phyloP scores from a whole-genome alignment of 2,329 filamentous ascomycete species.

The Fusarium heterosporum region DNA sequence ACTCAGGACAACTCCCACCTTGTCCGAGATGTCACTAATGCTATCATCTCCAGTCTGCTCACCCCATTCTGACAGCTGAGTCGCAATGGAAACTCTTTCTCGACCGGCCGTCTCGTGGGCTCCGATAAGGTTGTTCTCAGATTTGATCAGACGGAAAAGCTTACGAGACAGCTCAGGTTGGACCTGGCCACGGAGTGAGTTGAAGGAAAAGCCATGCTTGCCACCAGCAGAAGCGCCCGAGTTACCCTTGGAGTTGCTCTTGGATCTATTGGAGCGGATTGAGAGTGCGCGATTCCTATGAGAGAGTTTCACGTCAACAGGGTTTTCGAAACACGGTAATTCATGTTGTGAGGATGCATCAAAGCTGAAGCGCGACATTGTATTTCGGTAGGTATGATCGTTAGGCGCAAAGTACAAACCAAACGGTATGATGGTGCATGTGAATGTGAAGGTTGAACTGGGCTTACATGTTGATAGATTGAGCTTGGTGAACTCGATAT shows the following conservation, averaged over 20 bases:
- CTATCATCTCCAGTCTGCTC: conserved; percentile 89
- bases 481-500: conserved; percentile 4
- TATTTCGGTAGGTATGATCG: neutral
- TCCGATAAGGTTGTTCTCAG: conserved; percentile 87
- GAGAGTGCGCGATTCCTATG: conserved; percentile 79
- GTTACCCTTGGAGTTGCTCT: conserved; percentile 46
- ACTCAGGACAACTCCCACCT: conserved; percentile 90
- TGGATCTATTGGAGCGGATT: conserved; percentile 73
- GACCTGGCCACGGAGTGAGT: conserved; percentile 83
- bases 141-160: conserved; percentile 93
- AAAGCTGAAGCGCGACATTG: conserved; percentile 52
- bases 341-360: conserved; percentile 45
- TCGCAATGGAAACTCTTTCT: conserved; percentile 86
- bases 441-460: conserved; percentile 7
- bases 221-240: conserved; percentile 53
- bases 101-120: conserved; percentile 87
- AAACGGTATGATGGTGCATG: neutral
- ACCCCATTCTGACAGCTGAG: conserved; percentile 96
- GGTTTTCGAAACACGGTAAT: conserved; percentile 34
- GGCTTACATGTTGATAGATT: conserved; percentile 40
- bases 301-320: conserved; percentile 45
- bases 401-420: neutral
- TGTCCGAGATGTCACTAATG: conserved; percentile 91
- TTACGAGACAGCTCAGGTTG: conserved; percentile 91
- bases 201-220: conserved; percentile 81